Conservation (phyloP, 805 yeast species). For the Ogataea trehaloabstinens region DNA sequence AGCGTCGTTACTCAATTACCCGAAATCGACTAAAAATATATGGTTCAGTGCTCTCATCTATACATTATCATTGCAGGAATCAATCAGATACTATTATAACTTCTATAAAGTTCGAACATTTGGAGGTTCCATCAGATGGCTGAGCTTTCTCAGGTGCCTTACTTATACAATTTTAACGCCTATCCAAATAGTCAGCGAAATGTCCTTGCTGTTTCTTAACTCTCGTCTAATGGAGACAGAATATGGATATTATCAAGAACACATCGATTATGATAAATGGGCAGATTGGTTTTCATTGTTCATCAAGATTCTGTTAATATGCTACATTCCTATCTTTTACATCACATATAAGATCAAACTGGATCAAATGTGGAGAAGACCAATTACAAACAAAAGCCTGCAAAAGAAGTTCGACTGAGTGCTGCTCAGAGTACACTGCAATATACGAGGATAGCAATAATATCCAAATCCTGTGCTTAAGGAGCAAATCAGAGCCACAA, state of each 20-base stretch:
- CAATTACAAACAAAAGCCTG: not conserved
- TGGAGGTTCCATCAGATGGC: constrained; percentile 17
- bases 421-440: constrained; percentile 30
- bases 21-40: constrained; percentile 25
- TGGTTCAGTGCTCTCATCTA: constrained; percentile 23
- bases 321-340: constrained; percentile 23
- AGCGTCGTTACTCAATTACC: constrained; percentile 23
- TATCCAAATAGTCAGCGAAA: constrained; percentile 18
- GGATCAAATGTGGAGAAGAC: constrained; percentile 12
- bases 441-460: constrained; percentile 29
- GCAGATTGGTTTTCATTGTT: constrained; percentile 6
- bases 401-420: constrained; percentile 1
- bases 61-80: constrained; percentile 22
- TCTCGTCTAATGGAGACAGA: constrained; percentile 19
- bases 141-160: constrained; percentile 17
- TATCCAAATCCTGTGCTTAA: constrained; percentile 26
- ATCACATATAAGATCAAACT: constrained; percentile 22
- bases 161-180: constrained; percentile 20
- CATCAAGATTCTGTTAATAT: constrained; percentile 13
- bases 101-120: constrained; percentile 27
- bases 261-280: constrained; percentile 16
- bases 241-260: constrained; percentile 16
- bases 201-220: constrained; percentile 21
- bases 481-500: constrained; percentile 20
- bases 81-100: constrained; percentile 24